A percentile compares a stretch with the other conserved stretches of the same genome.
Evolutionary conservation across 768 basidiomycete genomes (phyloP).

Genomic region (Xanthoconium purpureum): DNA sequence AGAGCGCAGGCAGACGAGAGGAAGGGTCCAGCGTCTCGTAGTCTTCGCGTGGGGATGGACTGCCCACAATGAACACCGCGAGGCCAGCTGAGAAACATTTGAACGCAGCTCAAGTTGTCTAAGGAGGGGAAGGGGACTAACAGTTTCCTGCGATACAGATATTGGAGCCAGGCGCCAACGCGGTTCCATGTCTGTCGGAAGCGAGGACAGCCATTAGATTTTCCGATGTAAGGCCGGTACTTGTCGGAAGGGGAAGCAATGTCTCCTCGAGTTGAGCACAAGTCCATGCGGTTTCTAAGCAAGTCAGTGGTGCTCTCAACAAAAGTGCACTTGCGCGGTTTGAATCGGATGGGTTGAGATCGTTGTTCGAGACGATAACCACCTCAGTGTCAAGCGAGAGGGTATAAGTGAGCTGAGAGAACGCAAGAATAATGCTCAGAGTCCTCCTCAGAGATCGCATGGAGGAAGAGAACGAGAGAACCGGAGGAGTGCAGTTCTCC

Average conservation of each 20-base stretch:
- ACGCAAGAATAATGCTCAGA: not conserved
- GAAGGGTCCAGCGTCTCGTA: not conserved
- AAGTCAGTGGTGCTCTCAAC: not conserved
- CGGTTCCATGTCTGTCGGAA: slow-evolving; percentile 10
- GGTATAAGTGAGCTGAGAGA: not conserved
- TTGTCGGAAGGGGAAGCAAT: not conserved
- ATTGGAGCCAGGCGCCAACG: not conserved
- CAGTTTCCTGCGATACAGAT: slow-evolving; percentile 8
- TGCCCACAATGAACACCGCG: not conserved
- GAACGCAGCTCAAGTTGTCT: not conserved
- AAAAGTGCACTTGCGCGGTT: slow-evolving; percentile 10
- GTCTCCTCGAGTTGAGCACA: slow-evolving; percentile 10
- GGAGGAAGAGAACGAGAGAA: not conserved
- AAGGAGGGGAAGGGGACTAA: not conserved
- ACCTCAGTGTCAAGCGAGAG: not conserved
- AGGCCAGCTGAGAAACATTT: not conserved
- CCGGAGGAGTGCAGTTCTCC: not conserved
- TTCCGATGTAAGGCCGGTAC: not conserved
- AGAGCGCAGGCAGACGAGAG: slow-evolving; percentile 10
- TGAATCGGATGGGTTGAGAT: slow-evolving; percentile 6
- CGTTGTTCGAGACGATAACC: slow-evolving; percentile 13
- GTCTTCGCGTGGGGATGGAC: not conserved
- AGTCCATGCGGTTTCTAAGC: not conserved
- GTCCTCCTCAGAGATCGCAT: not conserved
- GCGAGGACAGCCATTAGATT: slow-evolving; percentile 1